Evolutionary conservation across 306 rosid species (phyloP), one percentile per base, ranked within the genome.

Genomic region (Rosa rugosa): DNA sequence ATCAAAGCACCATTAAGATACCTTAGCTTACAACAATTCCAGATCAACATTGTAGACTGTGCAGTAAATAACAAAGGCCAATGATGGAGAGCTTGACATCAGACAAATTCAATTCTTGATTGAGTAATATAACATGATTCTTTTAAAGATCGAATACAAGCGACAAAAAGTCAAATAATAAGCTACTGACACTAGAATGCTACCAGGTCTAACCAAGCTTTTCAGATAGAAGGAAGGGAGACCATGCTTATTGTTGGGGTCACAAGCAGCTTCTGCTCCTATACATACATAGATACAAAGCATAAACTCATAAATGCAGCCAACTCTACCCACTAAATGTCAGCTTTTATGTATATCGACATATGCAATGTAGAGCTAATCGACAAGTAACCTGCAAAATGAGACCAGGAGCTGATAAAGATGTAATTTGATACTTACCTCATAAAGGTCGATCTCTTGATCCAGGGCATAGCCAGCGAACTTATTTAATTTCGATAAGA

Each of bases 391-490:
- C 44, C 75, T 4, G 34, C 27, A 8, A 14, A 41, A 44, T 44
- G 47, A 7, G 47, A 44, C 47, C 44, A 49, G 45, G 9, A 27
- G 16, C 5, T n/a, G 47, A 44, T 16, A 9, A 49, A 31, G 38
- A 0, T 31, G 62, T 27, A 17, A 49, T 31, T 16, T 41, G 42
- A 27, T 46, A 87, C 89, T 49, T 72, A 95, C 99, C 99, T 92
- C 98, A 79, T 83, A 95, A 67, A 95, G 98, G 70, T 87, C 92
- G 71, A 95, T 95, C 80, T 92, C 97, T 80, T 92, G 96, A 23
- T 91, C 97, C 51, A 90, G 93, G 75, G 83, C 84, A 83, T 89
- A 91, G 66, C 96, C 90, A 80, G 95, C 97, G 94, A 95, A 80
- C 85, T 92, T 91, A 84, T 92, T 92, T 75, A 95, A 83, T 84